Evolutionary conservation across 352 stramenopile species (phyloP).

Genomic region (Blastocystis sp.): DNA sequence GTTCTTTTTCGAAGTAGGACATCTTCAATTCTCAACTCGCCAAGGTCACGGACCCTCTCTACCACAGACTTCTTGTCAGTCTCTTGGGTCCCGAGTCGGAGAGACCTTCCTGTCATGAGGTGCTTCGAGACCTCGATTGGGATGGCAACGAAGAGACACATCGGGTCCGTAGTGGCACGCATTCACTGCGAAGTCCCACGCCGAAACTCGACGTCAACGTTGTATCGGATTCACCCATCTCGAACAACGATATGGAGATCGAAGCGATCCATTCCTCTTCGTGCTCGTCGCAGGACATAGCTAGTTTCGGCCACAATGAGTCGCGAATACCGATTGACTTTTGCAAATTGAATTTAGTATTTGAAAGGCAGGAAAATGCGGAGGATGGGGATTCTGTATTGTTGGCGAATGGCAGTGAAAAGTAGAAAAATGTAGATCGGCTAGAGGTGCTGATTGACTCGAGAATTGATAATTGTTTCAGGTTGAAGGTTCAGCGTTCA

Average conservation of each 20-base stretch:
- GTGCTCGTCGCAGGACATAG: neutral
- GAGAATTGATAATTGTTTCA: neutral
- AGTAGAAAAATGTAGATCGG: neutral
- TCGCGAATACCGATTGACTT: neutral
- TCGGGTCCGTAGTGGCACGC: neutral
- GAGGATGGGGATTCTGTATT: neutral
- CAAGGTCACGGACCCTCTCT: neutral
- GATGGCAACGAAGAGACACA: neutral
- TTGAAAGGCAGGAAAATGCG: neutral
- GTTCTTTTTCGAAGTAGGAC: neutral
- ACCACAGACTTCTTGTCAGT: neutral
- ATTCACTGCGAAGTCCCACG: neutral
- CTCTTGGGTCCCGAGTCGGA: neutral
- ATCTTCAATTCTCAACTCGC: neutral
- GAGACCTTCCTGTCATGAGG: neutral
- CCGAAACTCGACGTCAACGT: neutral
- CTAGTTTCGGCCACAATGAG: neutral
- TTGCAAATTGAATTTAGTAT: slow-evolving; percentile 12
- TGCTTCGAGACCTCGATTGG: neutral
- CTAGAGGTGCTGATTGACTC: neutral
- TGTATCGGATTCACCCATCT: neutral
- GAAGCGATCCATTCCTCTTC: neutral
- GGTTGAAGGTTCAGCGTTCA: neutral
- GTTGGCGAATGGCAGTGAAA: neutral
- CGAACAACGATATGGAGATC: neutral